Conservation (phyloP, 768 basidiomycete species). For the Tubosaeta sp. region DNA sequence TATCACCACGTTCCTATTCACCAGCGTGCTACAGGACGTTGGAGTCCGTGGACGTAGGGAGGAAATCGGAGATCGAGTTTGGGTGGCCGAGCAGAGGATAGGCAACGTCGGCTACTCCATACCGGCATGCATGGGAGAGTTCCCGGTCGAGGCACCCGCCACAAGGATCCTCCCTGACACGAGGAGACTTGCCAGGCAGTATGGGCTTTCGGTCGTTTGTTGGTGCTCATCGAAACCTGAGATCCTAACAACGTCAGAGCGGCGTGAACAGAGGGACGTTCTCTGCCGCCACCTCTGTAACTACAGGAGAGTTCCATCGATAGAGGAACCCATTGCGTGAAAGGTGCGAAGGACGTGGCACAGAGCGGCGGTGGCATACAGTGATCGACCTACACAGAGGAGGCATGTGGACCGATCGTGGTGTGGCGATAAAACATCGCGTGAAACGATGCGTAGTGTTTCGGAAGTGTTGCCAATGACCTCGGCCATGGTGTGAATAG, state of each 20-base stretch:
- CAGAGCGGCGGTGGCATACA: background rate
- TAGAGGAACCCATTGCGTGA: background rate
- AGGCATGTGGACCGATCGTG: background rate
- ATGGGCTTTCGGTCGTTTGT: background rate
- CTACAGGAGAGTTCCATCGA: background rate
- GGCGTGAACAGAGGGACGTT: background rate
- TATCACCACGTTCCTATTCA: background rate
- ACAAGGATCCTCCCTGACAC: background rate
- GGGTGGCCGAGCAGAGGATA: background rate
- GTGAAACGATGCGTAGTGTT: background rate
- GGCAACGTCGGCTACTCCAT: background rate
- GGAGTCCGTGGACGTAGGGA: background rate
- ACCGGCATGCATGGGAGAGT: background rate
- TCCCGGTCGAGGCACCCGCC: background rate
- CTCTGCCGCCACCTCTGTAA: background rate
- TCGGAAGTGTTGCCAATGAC: too few species aligned
- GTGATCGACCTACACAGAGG: background rate
- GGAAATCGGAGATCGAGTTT: background rate
- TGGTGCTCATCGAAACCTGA: background rate
- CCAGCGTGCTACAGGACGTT: background rate
- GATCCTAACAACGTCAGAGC: background rate
- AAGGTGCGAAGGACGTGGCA: background rate
- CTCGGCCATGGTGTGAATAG: too few species aligned
- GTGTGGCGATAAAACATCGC: background rate
- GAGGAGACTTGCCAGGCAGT: too few species aligned